phyloP scores from a whole-genome alignment of 495 filamentous ascomycete species.

The Xylaria palmicola region DNA sequence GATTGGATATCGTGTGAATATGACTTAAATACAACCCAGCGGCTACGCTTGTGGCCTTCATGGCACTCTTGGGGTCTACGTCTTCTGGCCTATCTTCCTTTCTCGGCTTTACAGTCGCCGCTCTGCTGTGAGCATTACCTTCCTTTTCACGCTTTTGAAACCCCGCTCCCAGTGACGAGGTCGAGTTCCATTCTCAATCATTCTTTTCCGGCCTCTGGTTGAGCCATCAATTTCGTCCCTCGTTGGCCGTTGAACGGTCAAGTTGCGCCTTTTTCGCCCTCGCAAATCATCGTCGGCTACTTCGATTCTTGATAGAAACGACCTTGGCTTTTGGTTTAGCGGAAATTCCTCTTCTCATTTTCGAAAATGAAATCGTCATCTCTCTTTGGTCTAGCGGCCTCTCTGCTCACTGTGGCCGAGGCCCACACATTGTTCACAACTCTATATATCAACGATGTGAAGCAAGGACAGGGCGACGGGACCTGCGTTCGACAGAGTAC shows the following conservation, averaged over 20 bases:
- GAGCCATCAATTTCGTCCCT: conserved; percentile 1
- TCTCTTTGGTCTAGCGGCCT: background rate
- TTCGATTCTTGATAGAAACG: background rate
- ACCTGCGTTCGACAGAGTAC: conserved; percentile 56
- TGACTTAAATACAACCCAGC: background rate
- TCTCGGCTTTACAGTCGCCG: background rate
- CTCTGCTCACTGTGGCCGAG: conserved; percentile 4
- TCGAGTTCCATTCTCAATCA: background rate
- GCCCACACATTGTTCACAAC: conserved; percentile 61
- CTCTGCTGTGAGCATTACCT: conserved; percentile 2
- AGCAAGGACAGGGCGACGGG: conserved; percentile 52
- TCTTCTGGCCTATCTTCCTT: background rate
- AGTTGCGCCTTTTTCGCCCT: background rate
- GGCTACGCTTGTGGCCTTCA: background rate
- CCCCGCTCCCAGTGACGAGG: background rate
- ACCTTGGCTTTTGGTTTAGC: background rate
- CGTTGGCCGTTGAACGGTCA: background rate
- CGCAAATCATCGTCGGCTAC: too few relatives aligned
- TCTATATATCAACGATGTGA: conserved; percentile 51
- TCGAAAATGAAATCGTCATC: conserved; percentile 19
- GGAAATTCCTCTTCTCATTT: background rate
- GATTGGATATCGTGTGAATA: conserved; percentile 3
- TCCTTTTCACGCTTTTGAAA: conserved; percentile 5
- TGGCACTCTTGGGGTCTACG: background rate
- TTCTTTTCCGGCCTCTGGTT: conserved; percentile 3